Percentiles rank a stretch among this genome's conserved stretches.
These are phyloP conservation scores for Ambrosiella xylebori DNA, from an alignment of 2,329 filamentous ascomycete genomes.

Conservation along the genomic window DNA sequence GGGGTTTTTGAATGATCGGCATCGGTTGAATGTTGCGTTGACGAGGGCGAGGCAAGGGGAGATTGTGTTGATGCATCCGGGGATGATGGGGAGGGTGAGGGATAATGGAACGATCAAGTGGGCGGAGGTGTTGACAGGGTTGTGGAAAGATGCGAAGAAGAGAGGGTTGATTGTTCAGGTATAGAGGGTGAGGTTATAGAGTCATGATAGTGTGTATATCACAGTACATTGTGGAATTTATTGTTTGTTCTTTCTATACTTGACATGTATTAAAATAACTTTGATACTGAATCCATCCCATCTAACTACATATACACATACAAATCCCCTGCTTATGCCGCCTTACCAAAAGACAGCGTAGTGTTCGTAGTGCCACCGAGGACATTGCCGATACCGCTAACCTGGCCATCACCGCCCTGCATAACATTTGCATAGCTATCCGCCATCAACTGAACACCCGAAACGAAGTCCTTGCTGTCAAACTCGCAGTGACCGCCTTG, in stretches of 20 bases:
- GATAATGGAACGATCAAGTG: background rate
- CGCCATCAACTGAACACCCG: conserved; percentile 39
- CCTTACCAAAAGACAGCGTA: conserved; percentile 6
- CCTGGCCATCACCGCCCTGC: conserved; percentile 29
- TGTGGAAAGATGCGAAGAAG: conserved; percentile 7
- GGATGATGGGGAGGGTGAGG: conserved; percentile 17
- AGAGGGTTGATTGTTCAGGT: background rate
- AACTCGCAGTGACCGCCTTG: conserved; percentile 41
- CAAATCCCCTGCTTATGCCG: conserved; percentile 3
- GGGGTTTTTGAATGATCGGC: conserved; percentile 26
- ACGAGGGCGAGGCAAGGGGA: conserved; percentile 29
- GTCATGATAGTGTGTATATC: background rate
- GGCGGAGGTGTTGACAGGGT: background rate
- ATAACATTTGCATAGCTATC: conserved; percentile 35
- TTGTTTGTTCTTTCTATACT: background rate
- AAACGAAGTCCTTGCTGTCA: conserved; percentile 34
- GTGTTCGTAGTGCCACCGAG: conserved; percentile 20
- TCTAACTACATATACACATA: background rate
- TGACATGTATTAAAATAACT: background rate
- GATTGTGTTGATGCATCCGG: conserved; percentile 27
- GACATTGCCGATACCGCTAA: conserved; percentile 32
- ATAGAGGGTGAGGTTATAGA: background rate
- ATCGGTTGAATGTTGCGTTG: conserved; percentile 29
- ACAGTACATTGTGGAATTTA: background rate
- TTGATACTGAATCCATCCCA: background rate